Conservation (phyloP, 2,329 filamentous ascomycete species). For the Stachybotrys chlorohalonatus region DNA sequence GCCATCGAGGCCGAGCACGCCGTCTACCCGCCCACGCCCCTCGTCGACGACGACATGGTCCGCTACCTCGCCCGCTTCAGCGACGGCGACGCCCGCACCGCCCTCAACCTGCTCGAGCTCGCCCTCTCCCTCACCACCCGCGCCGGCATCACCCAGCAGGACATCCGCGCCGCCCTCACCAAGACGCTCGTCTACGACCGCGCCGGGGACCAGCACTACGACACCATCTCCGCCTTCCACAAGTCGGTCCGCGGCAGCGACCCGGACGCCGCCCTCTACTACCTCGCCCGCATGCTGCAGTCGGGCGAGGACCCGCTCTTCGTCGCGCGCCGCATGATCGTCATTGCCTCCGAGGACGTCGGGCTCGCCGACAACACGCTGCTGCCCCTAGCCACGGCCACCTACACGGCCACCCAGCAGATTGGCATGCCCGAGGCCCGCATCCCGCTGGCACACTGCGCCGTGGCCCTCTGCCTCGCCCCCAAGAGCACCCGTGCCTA, state of each 20-base stretch:
- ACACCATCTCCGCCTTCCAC: slow-evolving; percentile 94
- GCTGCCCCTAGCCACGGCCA: slow-evolving; percentile 73
- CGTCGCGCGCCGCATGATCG: slow-evolving; percentile 84
- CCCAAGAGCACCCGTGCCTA: slow-evolving; percentile 86
- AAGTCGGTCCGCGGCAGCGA: slow-evolving; percentile 87
- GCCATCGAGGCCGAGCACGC: slow-evolving; percentile 56
- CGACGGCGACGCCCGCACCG: slow-evolving; percentile 88
- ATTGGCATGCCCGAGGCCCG: slow-evolving; percentile 92
- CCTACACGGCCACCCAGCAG: slow-evolving; percentile 82
- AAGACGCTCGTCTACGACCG: slow-evolving; percentile 93
- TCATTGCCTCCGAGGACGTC: slow-evolving; percentile 90
- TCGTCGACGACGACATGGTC: slow-evolving; percentile 72
- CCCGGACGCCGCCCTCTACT: slow-evolving; percentile 84
- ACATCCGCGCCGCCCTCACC: slow-evolving; percentile 75
- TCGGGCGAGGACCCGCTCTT: slow-evolving; percentile 91
- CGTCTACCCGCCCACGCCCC: slow-evolving; percentile 30
- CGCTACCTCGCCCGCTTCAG: slow-evolving; percentile 76
- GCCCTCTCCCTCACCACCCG: slow-evolving; percentile 61
- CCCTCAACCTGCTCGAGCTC: slow-evolving; percentile 84
- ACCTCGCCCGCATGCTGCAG: slow-evolving; percentile 90
- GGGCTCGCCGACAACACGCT: slow-evolving; percentile 82
- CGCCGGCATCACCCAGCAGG: slow-evolving; percentile 58
- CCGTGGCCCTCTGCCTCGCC: slow-evolving; percentile 70
- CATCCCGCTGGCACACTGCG: slow-evolving; percentile 82
- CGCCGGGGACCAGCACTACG: slow-evolving; percentile 93